A percentile compares a stretch with the other conserved stretches of the same genome.
Conservation (phyloP, 2,329 filamentous ascomycete species). For the Emergomyces africanus region DNA sequence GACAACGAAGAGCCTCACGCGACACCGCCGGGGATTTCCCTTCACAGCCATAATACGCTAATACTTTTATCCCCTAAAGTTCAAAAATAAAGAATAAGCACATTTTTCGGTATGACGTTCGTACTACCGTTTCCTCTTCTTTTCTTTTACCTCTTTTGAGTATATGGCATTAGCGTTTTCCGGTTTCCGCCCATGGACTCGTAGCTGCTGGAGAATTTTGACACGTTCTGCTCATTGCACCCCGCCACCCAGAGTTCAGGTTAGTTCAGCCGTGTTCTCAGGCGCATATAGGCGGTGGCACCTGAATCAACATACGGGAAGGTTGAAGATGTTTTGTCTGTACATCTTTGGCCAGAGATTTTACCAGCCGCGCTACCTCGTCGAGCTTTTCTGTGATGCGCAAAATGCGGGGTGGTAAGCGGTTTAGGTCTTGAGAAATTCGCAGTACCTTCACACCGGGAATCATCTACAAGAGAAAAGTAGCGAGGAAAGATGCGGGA, state of each 20-base stretch:
- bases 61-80: constrained; percentile 59
- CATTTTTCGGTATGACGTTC: not conserved
- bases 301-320: constrained; percentile 39
- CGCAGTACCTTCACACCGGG: not conserved
- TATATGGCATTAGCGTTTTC: constrained; percentile 70
- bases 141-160: constrained; percentile 50
- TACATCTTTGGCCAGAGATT: constrained; percentile 50
- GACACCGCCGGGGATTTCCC: constrained; percentile 50
- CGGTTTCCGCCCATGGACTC: constrained; percentile 63
- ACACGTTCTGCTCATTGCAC: constrained; percentile 19
- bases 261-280: not conserved
- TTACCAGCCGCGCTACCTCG: constrained; percentile 53
- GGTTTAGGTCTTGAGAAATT: not conserved
- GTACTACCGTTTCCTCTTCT: constrained; percentile 9
- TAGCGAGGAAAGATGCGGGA: not conserved
- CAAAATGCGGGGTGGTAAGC: not conserved
- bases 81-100: not conserved
- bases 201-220: constrained; percentile 48
- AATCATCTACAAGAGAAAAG: not conserved
- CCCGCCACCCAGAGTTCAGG: not conserved
- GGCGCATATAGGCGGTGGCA: not conserved
- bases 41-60: constrained; percentile 62
- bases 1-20: constrained; percentile 63
- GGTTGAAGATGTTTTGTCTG: constrained; percentile 45
- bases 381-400: constrained; percentile 47